A percentile compares a stretch with the other conserved stretches of the same genome.
phyloP scores from a whole-genome alignment of 345 rosid genomes.

The Eucalyptus regnans region DNA sequence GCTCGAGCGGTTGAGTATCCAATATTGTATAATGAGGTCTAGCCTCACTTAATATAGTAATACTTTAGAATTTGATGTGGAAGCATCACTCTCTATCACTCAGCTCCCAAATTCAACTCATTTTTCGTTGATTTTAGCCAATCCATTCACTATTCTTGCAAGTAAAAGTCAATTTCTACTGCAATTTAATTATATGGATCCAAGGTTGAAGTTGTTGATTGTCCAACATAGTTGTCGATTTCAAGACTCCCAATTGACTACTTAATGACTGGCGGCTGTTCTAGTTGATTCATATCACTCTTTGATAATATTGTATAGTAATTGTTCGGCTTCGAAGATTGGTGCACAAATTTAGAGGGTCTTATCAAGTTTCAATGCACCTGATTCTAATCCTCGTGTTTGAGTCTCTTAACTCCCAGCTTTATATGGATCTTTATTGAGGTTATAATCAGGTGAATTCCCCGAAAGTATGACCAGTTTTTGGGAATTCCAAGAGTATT shows the following conservation, averaged over 20 bases:
- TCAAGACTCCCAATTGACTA: too few relatives aligned
- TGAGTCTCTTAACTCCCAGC: too few relatives aligned
- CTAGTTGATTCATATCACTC: not conserved
- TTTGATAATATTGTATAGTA: accelerated
- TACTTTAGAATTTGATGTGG: accelerated
- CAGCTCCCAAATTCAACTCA: not conserved
- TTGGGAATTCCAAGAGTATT: too few relatives aligned
- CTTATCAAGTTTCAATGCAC: not conserved
- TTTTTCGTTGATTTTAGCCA: too few relatives aligned
- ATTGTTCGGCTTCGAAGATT: accelerated
- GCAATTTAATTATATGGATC: accelerated
- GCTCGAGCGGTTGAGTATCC: not conserved
- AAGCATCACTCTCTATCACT: accelerated
- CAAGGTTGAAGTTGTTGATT: not conserved
- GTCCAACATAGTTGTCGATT: accelerated
- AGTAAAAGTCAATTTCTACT: not conserved
- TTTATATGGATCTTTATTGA: not conserved
- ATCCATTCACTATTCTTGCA: not conserved
- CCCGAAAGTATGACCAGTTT: too few relatives aligned
- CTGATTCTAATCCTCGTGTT: too few relatives aligned
- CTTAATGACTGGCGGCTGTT: not conserved
- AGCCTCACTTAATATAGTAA: not conserved
- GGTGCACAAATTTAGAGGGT: not conserved
- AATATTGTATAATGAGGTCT: not conserved
- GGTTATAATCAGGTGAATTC: accelerated